Percentiles rank a stretch among this genome's conserved stretches.
Conservation (phyloP, 805 yeast species). For the Hanseniaspora lindneri region DNA sequence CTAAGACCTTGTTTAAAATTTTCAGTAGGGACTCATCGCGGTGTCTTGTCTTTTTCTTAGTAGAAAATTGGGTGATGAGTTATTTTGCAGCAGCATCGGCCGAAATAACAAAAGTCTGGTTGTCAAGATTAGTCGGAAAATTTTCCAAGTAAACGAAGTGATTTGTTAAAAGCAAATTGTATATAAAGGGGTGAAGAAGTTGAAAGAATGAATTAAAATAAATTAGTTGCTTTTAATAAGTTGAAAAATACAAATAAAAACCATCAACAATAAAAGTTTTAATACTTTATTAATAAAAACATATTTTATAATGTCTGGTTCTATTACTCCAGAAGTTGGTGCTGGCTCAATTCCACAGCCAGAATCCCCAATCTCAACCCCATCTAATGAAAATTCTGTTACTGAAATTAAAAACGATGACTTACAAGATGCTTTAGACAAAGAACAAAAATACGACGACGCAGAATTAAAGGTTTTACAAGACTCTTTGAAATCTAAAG, state of each 20-base stretch:
- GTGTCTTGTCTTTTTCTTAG: too few species aligned
- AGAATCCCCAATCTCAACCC: conserved; percentile 11
- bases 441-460: conserved; percentile 11
- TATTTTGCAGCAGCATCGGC: too few species aligned
- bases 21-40: too few species aligned
- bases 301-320: conserved; percentile 12
- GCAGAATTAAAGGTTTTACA: conserved; percentile 13
- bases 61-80: too few species aligned
- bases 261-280: not conserved
- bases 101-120: too few species aligned
- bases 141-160: too few species aligned
- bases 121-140: too few species aligned
- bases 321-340: conserved; percentile 11
- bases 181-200: too few species aligned
- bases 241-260: too few species aligned
- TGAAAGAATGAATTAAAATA: too few species aligned
- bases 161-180: not conserved
- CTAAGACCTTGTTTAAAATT: too few species aligned
- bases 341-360: not conserved
- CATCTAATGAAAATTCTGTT: conserved; percentile 7
- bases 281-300: not conserved
- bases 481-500: conserved; percentile 18
- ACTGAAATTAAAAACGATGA: conserved; percentile 10
- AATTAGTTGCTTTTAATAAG: too few species aligned
- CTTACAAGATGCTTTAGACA: conserved; percentile 1